Conservation (phyloP, 2,329 filamentous ascomycete genomes). For the Paraphaeosphaeria minitans region DNA sequence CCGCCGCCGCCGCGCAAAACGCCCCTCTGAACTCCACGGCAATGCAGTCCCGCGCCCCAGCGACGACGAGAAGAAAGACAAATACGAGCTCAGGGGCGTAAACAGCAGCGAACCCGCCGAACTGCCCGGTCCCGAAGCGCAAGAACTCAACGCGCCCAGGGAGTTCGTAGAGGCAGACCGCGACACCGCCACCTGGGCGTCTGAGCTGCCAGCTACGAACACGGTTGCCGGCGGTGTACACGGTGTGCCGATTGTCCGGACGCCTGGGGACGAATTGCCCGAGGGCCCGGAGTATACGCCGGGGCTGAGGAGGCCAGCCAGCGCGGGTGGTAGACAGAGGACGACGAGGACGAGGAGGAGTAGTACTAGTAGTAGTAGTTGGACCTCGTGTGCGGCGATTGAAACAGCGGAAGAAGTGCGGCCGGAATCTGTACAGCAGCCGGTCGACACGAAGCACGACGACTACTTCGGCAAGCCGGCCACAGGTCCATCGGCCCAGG, state of each 20-base stretch:
- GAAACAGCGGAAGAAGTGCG: neutral
- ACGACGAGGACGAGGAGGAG: too few species aligned
- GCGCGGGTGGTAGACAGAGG: slow-evolving; percentile 1
- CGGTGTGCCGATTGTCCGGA: slow-evolving; percentile 26
- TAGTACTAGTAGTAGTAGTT: too few species aligned
- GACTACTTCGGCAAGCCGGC: neutral
- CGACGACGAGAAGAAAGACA: slow-evolving; percentile 11
- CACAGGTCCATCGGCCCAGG: neutral
- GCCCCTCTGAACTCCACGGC: slow-evolving; percentile 16
- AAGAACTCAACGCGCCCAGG: slow-evolving; percentile 20
- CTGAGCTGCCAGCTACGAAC: slow-evolving; percentile 26
- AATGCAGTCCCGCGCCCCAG: slow-evolving; percentile 4
- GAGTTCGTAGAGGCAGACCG: slow-evolving; percentile 24
- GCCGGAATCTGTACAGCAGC: neutral
- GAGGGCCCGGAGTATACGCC: slow-evolving; percentile 18
- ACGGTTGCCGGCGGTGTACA: slow-evolving; percentile 17
- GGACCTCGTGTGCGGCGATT: neutral
- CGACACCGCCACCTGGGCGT: slow-evolving; percentile 16
- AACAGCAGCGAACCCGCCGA: slow-evolving; percentile 25
- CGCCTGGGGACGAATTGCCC: slow-evolving; percentile 25
- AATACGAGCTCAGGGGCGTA: slow-evolving; percentile 23
- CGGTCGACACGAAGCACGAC: neutral
- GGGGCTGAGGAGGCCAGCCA: slow-evolving; percentile 6
- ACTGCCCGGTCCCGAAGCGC: slow-evolving; percentile 16
- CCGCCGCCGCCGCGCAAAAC: slow-evolving; percentile 11